Conservation (phyloP, 176 grass and related monocot species). For the Avena atlantica region DNA sequence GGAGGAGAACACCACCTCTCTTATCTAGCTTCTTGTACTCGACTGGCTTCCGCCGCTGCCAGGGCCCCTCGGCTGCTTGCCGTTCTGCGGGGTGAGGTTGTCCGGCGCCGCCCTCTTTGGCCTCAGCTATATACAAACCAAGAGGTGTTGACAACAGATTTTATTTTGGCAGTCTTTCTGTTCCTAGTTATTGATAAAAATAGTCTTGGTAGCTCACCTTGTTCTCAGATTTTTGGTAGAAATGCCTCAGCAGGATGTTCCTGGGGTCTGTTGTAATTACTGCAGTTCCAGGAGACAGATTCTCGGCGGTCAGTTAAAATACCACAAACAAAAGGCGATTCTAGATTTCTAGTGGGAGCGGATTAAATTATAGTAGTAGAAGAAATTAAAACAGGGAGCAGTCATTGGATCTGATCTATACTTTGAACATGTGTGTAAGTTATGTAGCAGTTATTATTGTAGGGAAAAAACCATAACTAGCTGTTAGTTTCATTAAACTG, state of each 20-base stretch:
- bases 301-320: background rate
- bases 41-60: constrained; percentile 45
- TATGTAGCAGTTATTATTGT: background rate
- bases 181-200: background rate
- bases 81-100: constrained; percentile 52
- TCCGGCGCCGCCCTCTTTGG: constrained; percentile 81
- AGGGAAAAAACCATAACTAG: background rate
- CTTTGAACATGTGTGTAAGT: background rate
- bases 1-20: background rate
- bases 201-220: constrained; percentile 55
- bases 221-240: constrained; percentile 80
- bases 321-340: background rate
- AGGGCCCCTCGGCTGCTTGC: constrained; percentile 62
- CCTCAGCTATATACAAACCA: constrained; percentile 43
- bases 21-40: constrained; percentile 26
- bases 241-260: constrained; percentile 85
- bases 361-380: too few relatives aligned
- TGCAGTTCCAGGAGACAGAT: constrained; percentile 22
- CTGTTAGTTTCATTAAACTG: background rate
- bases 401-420: background rate
- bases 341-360: too few relatives aligned
- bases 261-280: constrained; percentile 82
- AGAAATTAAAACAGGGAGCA: background rate
- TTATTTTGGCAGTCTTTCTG: background rate
- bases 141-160: background rate